A percentile compares a stretch with the other conserved stretches of the same genome.
These are phyloP conservation scores for Leccinum disarticulatum DNA, from an alignment of 768 basidiomycete species.

Conservation along the genomic window DNA sequence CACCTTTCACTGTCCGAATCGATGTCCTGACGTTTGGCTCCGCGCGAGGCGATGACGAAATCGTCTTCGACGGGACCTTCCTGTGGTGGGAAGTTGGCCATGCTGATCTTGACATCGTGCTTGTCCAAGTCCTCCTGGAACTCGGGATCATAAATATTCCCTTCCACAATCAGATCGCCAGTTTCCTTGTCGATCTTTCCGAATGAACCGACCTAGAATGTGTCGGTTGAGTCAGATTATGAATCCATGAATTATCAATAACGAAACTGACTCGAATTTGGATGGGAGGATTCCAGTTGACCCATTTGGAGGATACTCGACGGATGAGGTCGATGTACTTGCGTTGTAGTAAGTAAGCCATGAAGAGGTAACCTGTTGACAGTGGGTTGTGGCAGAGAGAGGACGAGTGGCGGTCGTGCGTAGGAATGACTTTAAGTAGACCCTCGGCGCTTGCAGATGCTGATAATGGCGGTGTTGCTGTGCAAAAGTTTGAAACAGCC, in stretches of 20 bases:
- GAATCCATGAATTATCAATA: neutral
- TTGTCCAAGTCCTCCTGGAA: conserved; percentile 20
- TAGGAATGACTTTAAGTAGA: neutral
- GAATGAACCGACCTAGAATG: conserved; percentile 35
- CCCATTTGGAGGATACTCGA: conserved; percentile 34
- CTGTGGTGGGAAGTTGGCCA: conserved; percentile 20
- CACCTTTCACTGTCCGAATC: conserved; percentile 18
- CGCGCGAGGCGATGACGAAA: conserved; percentile 26
- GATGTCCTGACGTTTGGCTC: conserved; percentile 15
- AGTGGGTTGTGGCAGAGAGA: neutral
- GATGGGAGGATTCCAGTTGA: conserved; percentile 37
- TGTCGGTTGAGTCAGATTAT: neutral
- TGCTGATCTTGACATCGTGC: conserved; percentile 8
- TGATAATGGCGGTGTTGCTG: neutral
- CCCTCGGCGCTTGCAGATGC: neutral
- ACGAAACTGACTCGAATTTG: conserved; percentile 25
- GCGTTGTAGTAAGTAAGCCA: conserved; percentile 23
- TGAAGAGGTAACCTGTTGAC: neutral
- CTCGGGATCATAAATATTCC: conserved; percentile 34
- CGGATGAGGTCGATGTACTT: conserved; percentile 39
- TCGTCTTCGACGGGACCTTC: conserved; percentile 22
- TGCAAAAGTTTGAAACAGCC: neutral
- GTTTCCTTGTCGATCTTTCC: conserved; percentile 33
- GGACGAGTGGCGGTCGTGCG: neutral
- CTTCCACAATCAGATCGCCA: conserved; percentile 34